Percentiles rank a stretch among this genome's conserved stretches.
phyloP scores from a whole-genome alignment of 164 flowering plant species.

The Stephania yunnanensis region DNA sequence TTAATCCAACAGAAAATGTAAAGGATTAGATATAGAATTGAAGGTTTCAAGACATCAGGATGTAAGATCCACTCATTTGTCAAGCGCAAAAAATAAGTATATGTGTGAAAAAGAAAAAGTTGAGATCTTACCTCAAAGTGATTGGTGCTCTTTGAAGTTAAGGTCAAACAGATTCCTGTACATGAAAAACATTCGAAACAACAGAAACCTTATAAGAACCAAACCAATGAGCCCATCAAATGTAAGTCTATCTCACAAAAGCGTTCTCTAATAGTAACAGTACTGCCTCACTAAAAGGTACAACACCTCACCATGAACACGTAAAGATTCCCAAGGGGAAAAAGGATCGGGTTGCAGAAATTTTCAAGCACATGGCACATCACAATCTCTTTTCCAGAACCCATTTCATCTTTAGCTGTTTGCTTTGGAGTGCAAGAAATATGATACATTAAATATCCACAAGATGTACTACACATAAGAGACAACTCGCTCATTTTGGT shows the following conservation, averaged over 20 bases:
- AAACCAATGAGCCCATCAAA: background rate
- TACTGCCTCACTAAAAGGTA: background rate
- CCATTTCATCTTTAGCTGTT: background rate
- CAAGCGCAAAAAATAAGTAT: background rate
- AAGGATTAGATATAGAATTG: background rate
- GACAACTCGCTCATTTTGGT: background rate
- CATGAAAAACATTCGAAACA: background rate
- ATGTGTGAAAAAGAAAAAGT: background rate
- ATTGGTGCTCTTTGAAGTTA: background rate
- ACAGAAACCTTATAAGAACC: background rate
- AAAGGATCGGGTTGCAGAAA: background rate
- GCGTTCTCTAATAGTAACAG: background rate
- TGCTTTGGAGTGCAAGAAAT: background rate
- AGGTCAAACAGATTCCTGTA: background rate
- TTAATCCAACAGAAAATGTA: conserved; percentile 13
- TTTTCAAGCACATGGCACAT: background rate
- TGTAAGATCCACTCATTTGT: background rate
- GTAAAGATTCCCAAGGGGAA: background rate
- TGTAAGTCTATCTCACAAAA: background rate
- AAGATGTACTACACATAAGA: background rate
- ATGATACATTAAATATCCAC: background rate
- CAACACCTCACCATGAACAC: background rate
- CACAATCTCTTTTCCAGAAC: background rate
- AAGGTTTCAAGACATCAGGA: background rate
- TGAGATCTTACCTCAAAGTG: conserved; percentile 2